A percentile compares a stretch with the other conserved stretches of the same genome.
Conservation (phyloP, 495 filamentous ascomycete genomes). For the Lasiosphaeriaceae sp. region DNA sequence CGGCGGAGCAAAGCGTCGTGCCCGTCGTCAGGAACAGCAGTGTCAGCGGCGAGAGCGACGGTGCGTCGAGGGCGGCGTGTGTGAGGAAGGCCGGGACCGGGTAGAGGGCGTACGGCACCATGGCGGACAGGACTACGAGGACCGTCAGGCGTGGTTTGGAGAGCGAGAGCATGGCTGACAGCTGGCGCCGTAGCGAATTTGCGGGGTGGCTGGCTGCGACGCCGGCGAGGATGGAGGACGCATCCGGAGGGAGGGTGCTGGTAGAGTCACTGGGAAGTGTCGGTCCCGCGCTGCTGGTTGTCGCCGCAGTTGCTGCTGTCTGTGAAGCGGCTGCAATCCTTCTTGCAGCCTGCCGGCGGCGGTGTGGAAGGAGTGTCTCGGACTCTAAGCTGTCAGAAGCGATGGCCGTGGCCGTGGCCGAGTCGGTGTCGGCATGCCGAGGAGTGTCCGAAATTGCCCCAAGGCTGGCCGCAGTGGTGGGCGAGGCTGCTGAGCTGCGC, state of each 20-base stretch:
- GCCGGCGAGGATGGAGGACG: slow-evolving; percentile 73
- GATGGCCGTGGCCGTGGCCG: not conserved
- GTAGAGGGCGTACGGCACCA: slow-evolving; percentile 87
- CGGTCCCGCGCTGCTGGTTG: not conserved
- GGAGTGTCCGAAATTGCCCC: slow-evolving; percentile 6
- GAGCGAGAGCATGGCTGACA: slow-evolving; percentile 86
- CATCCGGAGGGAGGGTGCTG: slow-evolving; percentile 64
- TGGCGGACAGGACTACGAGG: slow-evolving; percentile 85
- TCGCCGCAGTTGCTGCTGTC: not conserved
- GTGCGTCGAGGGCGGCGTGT: slow-evolving; percentile 63
- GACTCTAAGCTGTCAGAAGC: not conserved
- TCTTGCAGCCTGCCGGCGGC: slow-evolving; percentile 36
- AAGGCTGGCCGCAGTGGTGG: not conserved
- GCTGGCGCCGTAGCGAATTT: slow-evolving; percentile 65
- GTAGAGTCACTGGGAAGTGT: slow-evolving; percentile 15
- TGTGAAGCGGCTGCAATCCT: slow-evolving; percentile 19
- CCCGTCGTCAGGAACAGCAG: slow-evolving; percentile 88
- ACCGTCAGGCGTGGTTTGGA: slow-evolving; percentile 92
- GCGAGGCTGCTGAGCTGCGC: not conserved
- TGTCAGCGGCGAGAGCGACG: slow-evolving; percentile 84
- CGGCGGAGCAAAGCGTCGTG: slow-evolving; percentile 78
- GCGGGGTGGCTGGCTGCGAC: slow-evolving; percentile 64
- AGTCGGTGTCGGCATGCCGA: slow-evolving; percentile 2
- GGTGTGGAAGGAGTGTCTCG: slow-evolving; percentile 35
- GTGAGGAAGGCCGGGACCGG: slow-evolving; percentile 76